These are phyloP conservation scores for Phtheirospermum japonicum DNA, from an alignment of 257 asterid species.

Conservation along the genomic window DNA sequence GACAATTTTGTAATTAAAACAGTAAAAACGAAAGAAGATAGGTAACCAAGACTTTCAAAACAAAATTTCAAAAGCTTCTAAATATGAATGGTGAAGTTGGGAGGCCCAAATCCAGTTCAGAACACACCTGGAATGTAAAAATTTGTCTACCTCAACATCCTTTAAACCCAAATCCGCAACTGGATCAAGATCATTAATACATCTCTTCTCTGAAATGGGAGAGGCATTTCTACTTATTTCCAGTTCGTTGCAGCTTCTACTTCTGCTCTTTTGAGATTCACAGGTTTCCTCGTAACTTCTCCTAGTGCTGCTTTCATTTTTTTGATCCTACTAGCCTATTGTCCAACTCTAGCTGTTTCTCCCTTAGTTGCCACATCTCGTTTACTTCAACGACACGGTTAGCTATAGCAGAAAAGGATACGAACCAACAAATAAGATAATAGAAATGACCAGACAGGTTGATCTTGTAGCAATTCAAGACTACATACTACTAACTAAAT, in stretches of 20 bases:
- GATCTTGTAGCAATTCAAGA: too few relatives aligned
- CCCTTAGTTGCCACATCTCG: conserved; percentile 91
- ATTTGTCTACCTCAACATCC: conserved; percentile 79
- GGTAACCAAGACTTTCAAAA: neutral
- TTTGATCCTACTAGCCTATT: conserved; percentile 43
- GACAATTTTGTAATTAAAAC: too few relatives aligned
- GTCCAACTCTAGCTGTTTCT: conserved; percentile 79
- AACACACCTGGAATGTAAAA: conserved; percentile 73
- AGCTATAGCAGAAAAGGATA: too few relatives aligned
- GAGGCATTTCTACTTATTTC: conserved; percentile 40
- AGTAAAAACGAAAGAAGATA: too few relatives aligned
- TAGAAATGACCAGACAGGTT: too few relatives aligned
- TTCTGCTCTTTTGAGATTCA: conserved; percentile 37
- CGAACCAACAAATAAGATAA: too few relatives aligned
- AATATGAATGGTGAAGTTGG: conserved; percentile 11
- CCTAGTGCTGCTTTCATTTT: too few relatives aligned
- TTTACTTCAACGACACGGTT: too few relatives aligned
- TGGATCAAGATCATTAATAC: conserved; percentile 31
- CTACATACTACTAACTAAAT: too few relatives aligned
- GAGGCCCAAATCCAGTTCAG: too few relatives aligned
- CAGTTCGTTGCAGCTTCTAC: conserved; percentile 38
- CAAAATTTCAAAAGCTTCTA: neutral
- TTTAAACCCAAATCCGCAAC: conserved; percentile 54
- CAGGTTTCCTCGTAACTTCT: conserved; percentile 29
- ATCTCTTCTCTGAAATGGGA: conserved; percentile 44